Evolutionary conservation across 106 monocot genomes (phyloP), one percentile per base, ranked within the genome.

Genomic region (Platanthera guangdongensis): DNA sequence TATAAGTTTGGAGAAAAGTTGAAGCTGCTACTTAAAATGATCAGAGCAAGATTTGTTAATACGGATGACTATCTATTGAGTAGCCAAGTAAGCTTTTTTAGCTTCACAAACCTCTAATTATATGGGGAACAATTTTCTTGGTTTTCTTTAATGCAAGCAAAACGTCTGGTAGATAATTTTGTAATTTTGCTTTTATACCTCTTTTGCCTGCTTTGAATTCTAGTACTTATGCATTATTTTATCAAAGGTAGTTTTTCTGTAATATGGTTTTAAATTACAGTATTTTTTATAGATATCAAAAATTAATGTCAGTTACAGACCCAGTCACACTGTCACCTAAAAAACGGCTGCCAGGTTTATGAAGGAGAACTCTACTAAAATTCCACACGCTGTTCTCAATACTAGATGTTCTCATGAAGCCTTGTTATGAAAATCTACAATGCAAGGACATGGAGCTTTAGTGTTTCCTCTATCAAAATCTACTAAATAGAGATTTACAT

Each of bases 1-100:
- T 94, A 97, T 80, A 89, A 75, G 76, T 94, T 91, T 80, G 79
- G 83, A 7, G 83, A 82, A 60, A 89, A 85, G 77, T 77, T 97
- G 16, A 79, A 75, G 59, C 68, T 80, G 54, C 70, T 97, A 57
- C 76, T 92, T 39, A 57, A 90, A 76, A 75, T 81, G 54, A 73
- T 68, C 79, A 86, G 89, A 81, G 94, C 88, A 77, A 86, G 76
- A 45, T 79, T 82, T 81, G 77, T 90, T 52, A 55, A 71, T 46
- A 74, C 70, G 71, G 75, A 84, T 72, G 89, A 86, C n/a, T 87
- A 84, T 82, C 83, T 73, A 80, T 86, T 88, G 57, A 80, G 75
- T 74, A 92, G 81, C 70, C 87, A 94, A 81, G 68, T 78, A 71
- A 76, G 72, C 8, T 46, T 60, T 16, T 59, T 25, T 18, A 64